Conservation (phyloP, 2,329 filamentous ascomycete species). For the Aspergillus neotritici region DNA sequence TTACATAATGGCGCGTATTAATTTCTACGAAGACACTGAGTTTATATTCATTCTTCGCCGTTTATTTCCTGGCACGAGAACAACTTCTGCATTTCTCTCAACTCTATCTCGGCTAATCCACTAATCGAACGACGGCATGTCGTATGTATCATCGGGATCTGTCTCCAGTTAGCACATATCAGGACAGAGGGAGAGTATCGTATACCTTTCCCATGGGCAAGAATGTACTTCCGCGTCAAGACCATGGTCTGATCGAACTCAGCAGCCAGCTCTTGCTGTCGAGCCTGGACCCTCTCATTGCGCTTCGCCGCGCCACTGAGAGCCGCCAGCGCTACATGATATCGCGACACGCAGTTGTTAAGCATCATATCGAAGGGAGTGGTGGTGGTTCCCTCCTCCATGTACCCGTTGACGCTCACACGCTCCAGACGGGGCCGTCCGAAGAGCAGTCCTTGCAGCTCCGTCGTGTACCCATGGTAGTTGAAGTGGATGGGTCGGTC, state of each 20-base stretch:
- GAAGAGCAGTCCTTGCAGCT: conserved; percentile 58
- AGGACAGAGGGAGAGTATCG: background rate
- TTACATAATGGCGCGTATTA: too few relatives aligned
- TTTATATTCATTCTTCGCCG: too few relatives aligned
- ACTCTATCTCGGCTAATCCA: background rate
- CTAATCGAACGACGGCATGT: conserved; percentile 40
- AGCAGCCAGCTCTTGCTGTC: conserved; percentile 43
- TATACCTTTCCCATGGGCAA: conserved; percentile 47
- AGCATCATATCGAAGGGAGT: conserved; percentile 68
- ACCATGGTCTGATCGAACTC: conserved; percentile 46
- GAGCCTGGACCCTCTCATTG: conserved; percentile 46
- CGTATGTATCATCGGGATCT: conserved; percentile 52
- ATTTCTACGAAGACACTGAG: too few relatives aligned
- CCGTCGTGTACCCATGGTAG: conserved; percentile 60
- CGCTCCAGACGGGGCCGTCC: conserved; percentile 49
- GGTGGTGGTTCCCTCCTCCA: conserved; percentile 61
- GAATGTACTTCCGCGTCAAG: conserved; percentile 51
- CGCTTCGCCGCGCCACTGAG: conserved; percentile 44
- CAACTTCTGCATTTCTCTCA: background rate
- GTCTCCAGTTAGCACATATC: conserved; percentile 2
- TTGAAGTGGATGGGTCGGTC: conserved; percentile 58
- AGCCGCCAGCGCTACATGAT: conserved; percentile 54
- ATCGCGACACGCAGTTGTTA: conserved; percentile 55
- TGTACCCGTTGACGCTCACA: conserved; percentile 55
- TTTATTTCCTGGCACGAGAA: too few relatives aligned